Conservation (phyloP, 2,329 filamentous ascomycete species). For the Cordyceps javanica region DNA sequence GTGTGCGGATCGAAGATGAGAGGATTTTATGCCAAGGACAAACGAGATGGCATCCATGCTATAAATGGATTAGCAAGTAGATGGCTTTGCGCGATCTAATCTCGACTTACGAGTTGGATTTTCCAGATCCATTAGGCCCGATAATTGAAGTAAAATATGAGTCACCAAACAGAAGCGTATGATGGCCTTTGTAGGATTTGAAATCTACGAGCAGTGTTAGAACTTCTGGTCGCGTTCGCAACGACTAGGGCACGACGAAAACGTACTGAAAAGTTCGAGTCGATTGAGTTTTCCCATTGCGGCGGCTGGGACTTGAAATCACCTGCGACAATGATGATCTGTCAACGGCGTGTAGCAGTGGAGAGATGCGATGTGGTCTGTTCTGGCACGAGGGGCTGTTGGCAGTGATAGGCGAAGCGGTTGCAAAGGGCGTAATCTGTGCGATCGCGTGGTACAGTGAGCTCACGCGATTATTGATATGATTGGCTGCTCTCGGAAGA, state of each 20-base stretch:
- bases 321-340: not conserved
- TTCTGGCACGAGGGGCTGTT: not conserved
- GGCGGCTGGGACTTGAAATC: conserved; percentile 18
- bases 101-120: conserved; percentile 81
- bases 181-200: conserved; percentile 98
- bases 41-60: conserved; percentile 99
- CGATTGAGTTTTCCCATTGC: conserved; percentile 94
- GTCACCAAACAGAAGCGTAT: conserved; percentile 89
- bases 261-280: conserved; percentile 84
- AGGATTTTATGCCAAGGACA: conserved; percentile 96
- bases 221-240: not conserved
- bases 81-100: not conserved
- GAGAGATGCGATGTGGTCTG: not conserved
- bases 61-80: conserved; percentile 14
- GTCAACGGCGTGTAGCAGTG: not conserved
- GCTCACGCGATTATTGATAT: not conserved
- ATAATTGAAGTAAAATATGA: conserved; percentile 99
- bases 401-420: not conserved
- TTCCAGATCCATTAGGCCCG: conserved; percentile 97
- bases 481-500: not conserved
- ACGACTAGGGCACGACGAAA: not conserved
- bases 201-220: conserved; percentile 58
- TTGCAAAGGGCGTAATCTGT: not conserved
- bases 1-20: conserved; percentile 90
- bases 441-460: not conserved